A percentile compares a stretch with the other conserved stretches of the same genome.
These are phyloP conservation scores for Gliomastix tumulicola DNA, from an alignment of 2,329 filamentous ascomycete species.

Conservation along the genomic window DNA sequence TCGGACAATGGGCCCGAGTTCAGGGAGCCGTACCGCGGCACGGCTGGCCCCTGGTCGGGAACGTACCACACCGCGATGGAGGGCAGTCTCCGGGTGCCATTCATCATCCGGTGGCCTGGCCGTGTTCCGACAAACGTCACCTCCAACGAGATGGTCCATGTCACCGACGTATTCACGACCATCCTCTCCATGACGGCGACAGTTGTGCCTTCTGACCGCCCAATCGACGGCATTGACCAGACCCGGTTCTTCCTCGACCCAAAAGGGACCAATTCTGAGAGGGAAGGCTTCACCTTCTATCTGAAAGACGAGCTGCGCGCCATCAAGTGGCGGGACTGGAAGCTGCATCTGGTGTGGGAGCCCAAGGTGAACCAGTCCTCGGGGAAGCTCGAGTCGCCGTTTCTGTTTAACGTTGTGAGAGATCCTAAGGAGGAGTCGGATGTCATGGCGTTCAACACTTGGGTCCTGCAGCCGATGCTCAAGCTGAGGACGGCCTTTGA, in stretches of 20 bases:
- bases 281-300: slow-evolving; percentile 21
- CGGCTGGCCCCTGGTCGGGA: slow-evolving; percentile 23
- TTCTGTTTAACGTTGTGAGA: slow-evolving; percentile 19
- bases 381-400: slow-evolving; percentile 21
- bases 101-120: slow-evolving; percentile 24
- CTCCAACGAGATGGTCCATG: slow-evolving; percentile 22
- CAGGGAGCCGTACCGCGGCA: slow-evolving; percentile 18
- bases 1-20: slow-evolving; percentile 27
- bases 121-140: slow-evolving; percentile 13
- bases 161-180: slow-evolving; percentile 22
- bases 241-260: slow-evolving; percentile 16
- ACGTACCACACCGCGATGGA: slow-evolving; percentile 28
- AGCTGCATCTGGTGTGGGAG: slow-evolving; percentile 23
- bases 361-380: slow-evolving; percentile 23
- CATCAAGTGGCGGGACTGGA: slow-evolving; percentile 26
- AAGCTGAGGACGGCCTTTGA: slow-evolving; percentile 15
- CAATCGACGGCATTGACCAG: slow-evolving; percentile 21
- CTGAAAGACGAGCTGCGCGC: slow-evolving; percentile 24
- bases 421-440: slow-evolving; percentile 25
- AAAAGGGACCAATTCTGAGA: slow-evolving; percentile 4
- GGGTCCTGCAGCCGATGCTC: slow-evolving; percentile 21
- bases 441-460: slow-evolving; percentile 20
- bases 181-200: slow-evolving; percentile 16
- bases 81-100: slow-evolving; percentile 23
- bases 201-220: slow-evolving; percentile 13